Conservation (phyloP, 2,329 filamentous ascomycete genomes). For the Nannizziopsis arthrosporioides region DNA sequence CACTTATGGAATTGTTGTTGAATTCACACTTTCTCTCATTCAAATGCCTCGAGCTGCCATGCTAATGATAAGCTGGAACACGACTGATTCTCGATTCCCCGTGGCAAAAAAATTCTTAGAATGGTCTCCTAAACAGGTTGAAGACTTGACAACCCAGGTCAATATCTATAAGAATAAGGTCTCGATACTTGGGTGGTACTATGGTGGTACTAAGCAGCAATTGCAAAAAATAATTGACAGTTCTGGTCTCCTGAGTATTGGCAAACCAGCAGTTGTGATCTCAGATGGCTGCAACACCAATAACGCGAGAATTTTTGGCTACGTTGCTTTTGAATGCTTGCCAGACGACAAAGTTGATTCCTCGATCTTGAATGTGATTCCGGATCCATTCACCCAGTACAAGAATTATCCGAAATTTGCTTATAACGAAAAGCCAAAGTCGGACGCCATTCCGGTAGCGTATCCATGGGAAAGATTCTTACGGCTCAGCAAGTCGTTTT, state of each 20-base stretch:
- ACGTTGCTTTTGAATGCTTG: conserved; percentile 10
- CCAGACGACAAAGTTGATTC: conserved; percentile 11
- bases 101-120: conserved; percentile 14
- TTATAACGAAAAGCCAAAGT: neutral
- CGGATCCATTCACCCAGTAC: neutral
- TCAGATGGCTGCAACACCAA: conserved; percentile 12
- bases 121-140: conserved; percentile 12
- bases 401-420: neutral
- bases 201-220: conserved; percentile 10
- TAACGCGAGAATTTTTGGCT: conserved; percentile 13
- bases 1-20: conserved; percentile 45
- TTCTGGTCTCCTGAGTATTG: conserved; percentile 13
- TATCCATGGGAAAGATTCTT: conserved; percentile 12
- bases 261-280: conserved; percentile 9
- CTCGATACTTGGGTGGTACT: conserved; percentile 13
- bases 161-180: conserved; percentile 14
- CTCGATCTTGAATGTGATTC: conserved; percentile 1
- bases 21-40: conserved; percentile 3
- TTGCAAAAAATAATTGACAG: conserved; percentile 11
- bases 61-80: conserved; percentile 11
- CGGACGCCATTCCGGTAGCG: conserved; percentile 1
- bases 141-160: conserved; percentile 14
- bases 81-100: conserved; percentile 6
- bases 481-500: conserved; percentile 14
- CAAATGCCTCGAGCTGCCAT: conserved; percentile 12